Base-by-base conservation (phyloP, 2,329 filamentous ascomycete species). In the Hypoxylon sp. region DNA sequence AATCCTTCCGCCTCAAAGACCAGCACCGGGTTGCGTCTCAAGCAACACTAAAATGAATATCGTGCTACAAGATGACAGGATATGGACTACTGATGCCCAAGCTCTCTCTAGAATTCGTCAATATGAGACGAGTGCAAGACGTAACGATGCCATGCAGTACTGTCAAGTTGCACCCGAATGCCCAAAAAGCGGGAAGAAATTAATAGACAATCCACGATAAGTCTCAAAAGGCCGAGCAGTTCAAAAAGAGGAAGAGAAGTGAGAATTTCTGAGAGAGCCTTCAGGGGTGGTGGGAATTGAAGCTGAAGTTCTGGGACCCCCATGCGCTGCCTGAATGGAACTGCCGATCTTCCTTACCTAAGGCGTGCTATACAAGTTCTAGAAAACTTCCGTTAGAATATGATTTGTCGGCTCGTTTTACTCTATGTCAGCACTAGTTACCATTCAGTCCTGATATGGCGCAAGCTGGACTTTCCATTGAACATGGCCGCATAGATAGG, bases 361-460 rank as follows among this genome's bases (percentile, higher is more conserved):
- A 61, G 21, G 50, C 60, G 46, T 32, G 27, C 53, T 63, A 58
- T 63, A 56, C 46, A 51, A n/a, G 32, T 69, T 69, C 66, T 61
- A 58, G 66, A 69, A 69, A 52, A 27, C 21, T 58, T 68, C 51
- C 32, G 21, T 53, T 16, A 32, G 43, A 52, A 48, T 47, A 29
- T 64, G 63, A 69, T 69, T 69, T n/a, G 67, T 16, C 29, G 14
- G 37, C 12, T 34, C 21, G 5, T 19, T 46, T 12, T 37, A 54
- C 51, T 29, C 32, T 43, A 32, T 59, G 63, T 69, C 63, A 69
- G 67, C 67, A 27, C 39, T 62, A 63, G 53, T 25, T 16, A 16
- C 29, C 27, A 12, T 59, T 45, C n/a, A 37, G 37, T 62, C 65
- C 32, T 56, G 30, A 68, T 65, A 34, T 30, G 30, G 66, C 47